These are phyloP conservation scores for Blastobotrys arbuscula DNA, from an alignment of 1,139 yeast genomes.

Conservation along the genomic window DNA sequence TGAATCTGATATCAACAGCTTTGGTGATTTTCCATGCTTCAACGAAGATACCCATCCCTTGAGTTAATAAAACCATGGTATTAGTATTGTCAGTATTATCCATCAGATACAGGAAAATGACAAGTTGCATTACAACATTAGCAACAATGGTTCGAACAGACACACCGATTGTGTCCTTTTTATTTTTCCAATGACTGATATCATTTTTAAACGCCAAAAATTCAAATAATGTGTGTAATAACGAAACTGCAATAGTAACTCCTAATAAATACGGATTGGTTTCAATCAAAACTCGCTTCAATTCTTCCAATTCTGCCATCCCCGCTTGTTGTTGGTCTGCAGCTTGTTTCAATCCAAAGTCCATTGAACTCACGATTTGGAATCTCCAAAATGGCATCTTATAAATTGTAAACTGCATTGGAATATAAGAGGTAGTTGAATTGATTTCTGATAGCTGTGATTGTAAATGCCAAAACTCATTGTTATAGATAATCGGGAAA, in stretches of 20 bases:
- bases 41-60: constrained; percentile 37
- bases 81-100: constrained; percentile 40
- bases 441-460: constrained; percentile 35
- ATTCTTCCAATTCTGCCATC: constrained; percentile 34
- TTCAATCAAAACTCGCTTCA: constrained; percentile 36
- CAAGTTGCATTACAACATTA: constrained; percentile 38
- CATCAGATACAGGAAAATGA: constrained; percentile 36
- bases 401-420: constrained; percentile 30
- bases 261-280: constrained; percentile 36
- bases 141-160: constrained; percentile 39
- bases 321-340: constrained; percentile 22
- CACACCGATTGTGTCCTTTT: constrained; percentile 38
- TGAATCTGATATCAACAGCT: constrained; percentile 31
- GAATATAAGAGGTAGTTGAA: constrained; percentile 24
- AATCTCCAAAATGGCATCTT: constrained; percentile 32
- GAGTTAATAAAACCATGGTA: constrained; percentile 36
- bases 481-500: constrained; percentile 33
- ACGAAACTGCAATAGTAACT: constrained; percentile 34
- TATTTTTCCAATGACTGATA: constrained; percentile 38
- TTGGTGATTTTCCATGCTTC: constrained; percentile 43
- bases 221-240: constrained; percentile 37
- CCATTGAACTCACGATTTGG: constrained; percentile 30
- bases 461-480: constrained; percentile 38
- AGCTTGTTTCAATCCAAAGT: constrained; percentile 32
- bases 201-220: constrained; percentile 39